Conservation (phyloP, 805 yeast genomes). For the Ogataea chonburiensis region DNA sequence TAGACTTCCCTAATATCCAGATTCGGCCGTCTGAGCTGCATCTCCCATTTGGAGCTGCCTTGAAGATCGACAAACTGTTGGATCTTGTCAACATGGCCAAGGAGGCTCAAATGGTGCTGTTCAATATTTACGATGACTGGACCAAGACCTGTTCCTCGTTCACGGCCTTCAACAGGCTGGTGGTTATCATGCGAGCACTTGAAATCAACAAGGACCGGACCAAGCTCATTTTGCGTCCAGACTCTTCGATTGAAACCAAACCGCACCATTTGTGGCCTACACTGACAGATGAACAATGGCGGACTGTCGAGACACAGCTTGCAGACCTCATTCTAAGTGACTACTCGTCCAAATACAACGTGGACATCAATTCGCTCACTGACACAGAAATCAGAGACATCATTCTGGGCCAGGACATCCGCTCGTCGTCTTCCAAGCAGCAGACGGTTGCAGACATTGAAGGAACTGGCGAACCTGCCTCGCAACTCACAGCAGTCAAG, state of each 20-base stretch:
- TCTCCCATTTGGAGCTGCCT: constrained; percentile 84
- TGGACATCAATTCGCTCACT: constrained; percentile 82
- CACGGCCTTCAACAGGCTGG: constrained; percentile 90
- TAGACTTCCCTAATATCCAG: constrained; percentile 90
- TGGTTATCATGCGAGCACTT: constrained; percentile 78
- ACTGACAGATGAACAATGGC: constrained; percentile 86
- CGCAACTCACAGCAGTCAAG: constrained; percentile 70
- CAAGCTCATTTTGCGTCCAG: constrained; percentile 72
- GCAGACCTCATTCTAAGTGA: constrained; percentile 85
- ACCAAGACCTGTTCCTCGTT: constrained; percentile 74
- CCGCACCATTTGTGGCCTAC: constrained; percentile 94
- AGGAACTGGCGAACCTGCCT: constrained; percentile 40
- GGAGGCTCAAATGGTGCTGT: constrained; percentile 89
- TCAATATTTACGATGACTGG: constrained; percentile 96
- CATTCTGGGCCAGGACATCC: constrained; percentile 89
- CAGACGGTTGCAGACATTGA: constrained; percentile 82
- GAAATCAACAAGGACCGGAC: constrained; percentile 76
- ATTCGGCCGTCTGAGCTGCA: constrained; percentile 87
- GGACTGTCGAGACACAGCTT: constrained; percentile 78
- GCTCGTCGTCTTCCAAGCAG: constrained; percentile 83
- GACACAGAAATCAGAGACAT: constrained; percentile 92
- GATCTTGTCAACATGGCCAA: constrained; percentile 81
- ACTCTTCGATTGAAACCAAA: constrained; percentile 62
- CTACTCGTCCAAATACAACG: constrained; percentile 81
- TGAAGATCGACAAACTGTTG: constrained; percentile 76